phyloP scores from a whole-genome alignment of 352 stramenopile species.

The Phytopythium aichiense region DNA sequence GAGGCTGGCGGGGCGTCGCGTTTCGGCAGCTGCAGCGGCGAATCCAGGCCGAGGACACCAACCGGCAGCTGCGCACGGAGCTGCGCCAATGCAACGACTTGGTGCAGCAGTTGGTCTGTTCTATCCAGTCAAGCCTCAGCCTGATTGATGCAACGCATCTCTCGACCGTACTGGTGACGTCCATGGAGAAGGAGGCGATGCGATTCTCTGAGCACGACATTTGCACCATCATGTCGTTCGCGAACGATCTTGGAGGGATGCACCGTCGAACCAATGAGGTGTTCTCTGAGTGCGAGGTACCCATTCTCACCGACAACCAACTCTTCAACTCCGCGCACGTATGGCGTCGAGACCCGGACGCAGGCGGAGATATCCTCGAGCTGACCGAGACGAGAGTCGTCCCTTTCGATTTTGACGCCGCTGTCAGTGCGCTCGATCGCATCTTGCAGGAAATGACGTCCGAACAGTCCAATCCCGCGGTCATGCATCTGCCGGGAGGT shows the following conservation, averaged over 20 bases:
- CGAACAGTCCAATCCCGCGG: neutral
- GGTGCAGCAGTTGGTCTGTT: neutral
- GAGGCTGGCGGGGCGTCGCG: constrained; percentile 11
- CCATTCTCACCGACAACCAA: neutral
- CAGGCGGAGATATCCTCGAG: neutral
- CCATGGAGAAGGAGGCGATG: neutral
- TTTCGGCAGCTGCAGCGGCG: constrained; percentile 11
- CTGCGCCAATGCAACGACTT: neutral
- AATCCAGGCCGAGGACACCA: constrained; percentile 8
- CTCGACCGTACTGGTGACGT: neutral
- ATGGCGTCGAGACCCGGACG: neutral
- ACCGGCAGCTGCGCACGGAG: neutral
- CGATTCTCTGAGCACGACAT: neutral
- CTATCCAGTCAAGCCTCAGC: neutral
- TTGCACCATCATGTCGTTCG: neutral
- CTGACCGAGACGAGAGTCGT: neutral
- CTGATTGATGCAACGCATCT: neutral
- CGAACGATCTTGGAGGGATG: neutral
- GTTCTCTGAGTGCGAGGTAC: neutral
- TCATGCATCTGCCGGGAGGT: neutral
- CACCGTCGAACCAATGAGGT: neutral
- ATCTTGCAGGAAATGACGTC: neutral
- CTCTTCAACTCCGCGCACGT: neutral
- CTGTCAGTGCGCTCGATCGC: neutral
- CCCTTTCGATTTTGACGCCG: neutral